Percentiles rank a stretch among this genome's conserved stretches.
Conservation (phyloP, 495 filamentous ascomycete genomes). For the Aspergillus ostianus region DNA sequence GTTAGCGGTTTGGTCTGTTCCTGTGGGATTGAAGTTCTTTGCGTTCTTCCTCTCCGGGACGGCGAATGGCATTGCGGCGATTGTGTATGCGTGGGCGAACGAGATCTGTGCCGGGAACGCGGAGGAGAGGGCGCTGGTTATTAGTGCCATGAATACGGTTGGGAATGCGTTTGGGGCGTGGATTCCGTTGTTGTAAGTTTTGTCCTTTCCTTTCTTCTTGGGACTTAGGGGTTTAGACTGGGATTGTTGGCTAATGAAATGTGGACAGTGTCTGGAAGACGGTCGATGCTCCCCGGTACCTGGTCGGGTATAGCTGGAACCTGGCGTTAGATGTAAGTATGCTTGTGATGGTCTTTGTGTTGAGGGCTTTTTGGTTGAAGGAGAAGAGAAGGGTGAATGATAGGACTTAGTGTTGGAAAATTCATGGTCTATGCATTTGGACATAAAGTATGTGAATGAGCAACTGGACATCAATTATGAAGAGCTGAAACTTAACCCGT, state of each 20-base stretch:
- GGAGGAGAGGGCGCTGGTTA: slow-evolving; percentile 57
- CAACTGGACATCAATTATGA: no score
- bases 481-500: no score
- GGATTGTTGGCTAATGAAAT: no score
- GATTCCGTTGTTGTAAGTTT: slow-evolving; percentile 26
- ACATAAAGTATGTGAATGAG: no score
- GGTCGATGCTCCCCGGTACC: slow-evolving; percentile 27
- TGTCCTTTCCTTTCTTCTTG: not conserved
- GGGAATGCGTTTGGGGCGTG: slow-evolving; percentile 46
- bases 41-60: slow-evolving; percentile 39
- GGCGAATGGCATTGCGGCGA: slow-evolving; percentile 26
- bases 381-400: slow-evolving; percentile 13
- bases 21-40: slow-evolving; percentile 46
- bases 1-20: slow-evolving; percentile 49
- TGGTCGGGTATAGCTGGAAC: slow-evolving; percentile 30
- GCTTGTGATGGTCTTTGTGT: slow-evolving; percentile 24
- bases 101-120: slow-evolving; percentile 55
- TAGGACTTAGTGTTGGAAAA: no score
- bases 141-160: slow-evolving; percentile 52
- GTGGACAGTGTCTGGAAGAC: slow-evolving; percentile 26
- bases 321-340: slow-evolving; percentile 30
- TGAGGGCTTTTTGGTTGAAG: slow-evolving; percentile 23
- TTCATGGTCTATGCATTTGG: no score
- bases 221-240: not conserved
- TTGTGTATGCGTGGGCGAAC: slow-evolving; percentile 47